Conservation (phyloP, 805 yeast genomes). For the Candida piceae region DNA sequence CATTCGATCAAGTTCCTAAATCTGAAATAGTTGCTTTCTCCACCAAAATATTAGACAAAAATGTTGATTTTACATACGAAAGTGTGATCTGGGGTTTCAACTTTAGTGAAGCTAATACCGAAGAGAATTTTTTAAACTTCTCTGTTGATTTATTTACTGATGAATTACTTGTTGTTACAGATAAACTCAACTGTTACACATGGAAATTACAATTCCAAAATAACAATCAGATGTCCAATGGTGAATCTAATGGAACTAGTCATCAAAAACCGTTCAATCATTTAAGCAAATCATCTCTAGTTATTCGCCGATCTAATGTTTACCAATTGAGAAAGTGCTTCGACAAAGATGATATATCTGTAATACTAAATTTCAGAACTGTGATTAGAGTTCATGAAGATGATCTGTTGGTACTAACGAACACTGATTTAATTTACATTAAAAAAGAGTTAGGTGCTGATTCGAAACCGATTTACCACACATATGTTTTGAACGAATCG, state of each 20-base stretch:
- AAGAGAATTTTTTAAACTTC: constrained; percentile 26
- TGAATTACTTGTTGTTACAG: constrained; percentile 28
- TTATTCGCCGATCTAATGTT: constrained; percentile 20
- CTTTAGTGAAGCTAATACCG: constrained; percentile 22
- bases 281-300: constrained; percentile 4
- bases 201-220: constrained; percentile 23
- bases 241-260: background rate
- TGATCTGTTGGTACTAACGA: constrained; percentile 27
- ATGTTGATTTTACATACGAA: constrained; percentile 23
- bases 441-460: constrained; percentile 12
- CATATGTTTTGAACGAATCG: constrained; percentile 18
- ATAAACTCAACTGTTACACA: constrained; percentile 30
- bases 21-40: constrained; percentile 30
- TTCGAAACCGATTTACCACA: constrained; percentile 19
- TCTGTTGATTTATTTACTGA: constrained; percentile 26
- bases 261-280: background rate
- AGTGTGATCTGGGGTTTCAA: constrained; percentile 31
- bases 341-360: constrained; percentile 16
- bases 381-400: constrained; percentile 24
- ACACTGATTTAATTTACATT: constrained; percentile 26
- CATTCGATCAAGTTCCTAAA: constrained; percentile 18
- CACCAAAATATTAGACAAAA: constrained; percentile 17
- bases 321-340: constrained; percentile 27
- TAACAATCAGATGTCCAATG: no score
- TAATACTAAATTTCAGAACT: constrained; percentile 21